Percentiles rank a stretch among this genome's conserved stretches.
Evolutionary conservation across 768 basidiomycete species (phyloP).

Genomic region (Trametes gibbosa): DNA sequence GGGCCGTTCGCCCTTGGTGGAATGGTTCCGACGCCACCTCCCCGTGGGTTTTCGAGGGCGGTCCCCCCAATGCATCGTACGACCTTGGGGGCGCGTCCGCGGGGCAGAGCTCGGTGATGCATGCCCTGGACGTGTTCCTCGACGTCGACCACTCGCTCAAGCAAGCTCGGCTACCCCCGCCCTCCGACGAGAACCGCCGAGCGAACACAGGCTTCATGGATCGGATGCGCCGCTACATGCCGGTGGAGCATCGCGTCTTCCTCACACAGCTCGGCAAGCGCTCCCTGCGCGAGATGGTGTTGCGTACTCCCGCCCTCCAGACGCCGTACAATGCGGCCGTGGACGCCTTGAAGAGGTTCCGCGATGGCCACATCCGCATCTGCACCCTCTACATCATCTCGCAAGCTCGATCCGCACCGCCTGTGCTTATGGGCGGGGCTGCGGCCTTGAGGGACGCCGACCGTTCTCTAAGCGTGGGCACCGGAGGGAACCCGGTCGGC

Average conservation of each 20-base stretch:
- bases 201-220: constrained; percentile 84
- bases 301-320: constrained; percentile 52
- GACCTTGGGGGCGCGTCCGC: constrained; percentile 88
- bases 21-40: constrained; percentile 72
- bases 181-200: constrained; percentile 62
- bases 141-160: constrained; percentile 86
- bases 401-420: constrained; percentile 67
- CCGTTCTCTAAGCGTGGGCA: constrained; percentile 80
- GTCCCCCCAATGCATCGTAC: constrained; percentile 47
- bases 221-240: constrained; percentile 95
- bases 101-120: constrained; percentile 92
- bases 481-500: constrained; percentile 86
- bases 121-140: constrained; percentile 79
- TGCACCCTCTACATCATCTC: constrained; percentile 85
- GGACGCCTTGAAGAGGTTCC: constrained; percentile 72
- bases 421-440: constrained; percentile 30
- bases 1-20: constrained; percentile 90
- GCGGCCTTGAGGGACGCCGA: constrained; percentile 30
- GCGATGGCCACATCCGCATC: constrained; percentile 87
- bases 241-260: constrained; percentile 85
- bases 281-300: constrained; percentile 62
- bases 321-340: constrained; percentile 82
- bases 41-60: constrained; percentile 80
- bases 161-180: constrained; percentile 61
- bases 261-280: constrained; percentile 64